Percentiles rank a stretch among this genome's conserved stretches.
phyloP scores from a whole-genome alignment of 257 asterid genomes.

The Eucommia ulmoides region DNA sequence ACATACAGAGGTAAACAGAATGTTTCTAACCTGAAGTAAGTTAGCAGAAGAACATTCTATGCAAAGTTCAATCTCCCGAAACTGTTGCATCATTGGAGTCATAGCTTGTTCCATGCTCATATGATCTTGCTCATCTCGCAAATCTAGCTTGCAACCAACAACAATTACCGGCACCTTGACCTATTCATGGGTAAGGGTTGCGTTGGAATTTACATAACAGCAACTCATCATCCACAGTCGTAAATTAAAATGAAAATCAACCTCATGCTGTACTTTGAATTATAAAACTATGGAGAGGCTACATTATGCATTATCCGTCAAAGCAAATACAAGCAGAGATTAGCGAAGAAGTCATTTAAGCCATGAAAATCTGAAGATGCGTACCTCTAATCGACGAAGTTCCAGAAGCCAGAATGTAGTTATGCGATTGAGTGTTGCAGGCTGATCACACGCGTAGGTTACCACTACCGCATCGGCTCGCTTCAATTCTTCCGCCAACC shows the following conservation, averaged over 20 bases:
- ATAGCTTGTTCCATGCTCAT: conserved; percentile 49
- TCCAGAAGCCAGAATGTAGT: conserved; percentile 89
- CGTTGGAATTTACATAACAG: too few relatives aligned
- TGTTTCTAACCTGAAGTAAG: conserved; percentile 87
- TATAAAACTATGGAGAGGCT: too few relatives aligned
- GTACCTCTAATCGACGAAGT: conserved; percentile 91
- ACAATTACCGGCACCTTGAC: conserved; percentile 80
- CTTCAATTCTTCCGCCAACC: conserved; percentile 90
- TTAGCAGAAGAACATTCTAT: conserved; percentile 88
- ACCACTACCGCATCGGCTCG: conserved; percentile 89
- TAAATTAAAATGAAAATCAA: too few relatives aligned
- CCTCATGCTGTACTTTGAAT: too few relatives aligned
- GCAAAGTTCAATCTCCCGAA: conserved; percentile 91
- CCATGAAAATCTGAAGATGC: not conserved
- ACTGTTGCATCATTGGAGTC: conserved; percentile 91
- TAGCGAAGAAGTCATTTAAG: not conserved
- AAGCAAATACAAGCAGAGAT: conserved; percentile 1
- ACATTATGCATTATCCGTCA: too few relatives aligned
- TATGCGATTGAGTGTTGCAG: conserved; percentile 70
- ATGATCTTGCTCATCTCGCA: conserved; percentile 55
- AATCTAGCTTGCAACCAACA: conserved; percentile 93
- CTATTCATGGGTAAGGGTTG: conserved; percentile 40
- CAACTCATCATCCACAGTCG: too few relatives aligned
- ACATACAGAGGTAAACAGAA: too few relatives aligned
- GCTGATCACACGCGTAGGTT: conserved; percentile 99